Base-by-base conservation (phyloP, 768 basidiomycete genomes). In the Infundibulicybe gibba region DNA sequence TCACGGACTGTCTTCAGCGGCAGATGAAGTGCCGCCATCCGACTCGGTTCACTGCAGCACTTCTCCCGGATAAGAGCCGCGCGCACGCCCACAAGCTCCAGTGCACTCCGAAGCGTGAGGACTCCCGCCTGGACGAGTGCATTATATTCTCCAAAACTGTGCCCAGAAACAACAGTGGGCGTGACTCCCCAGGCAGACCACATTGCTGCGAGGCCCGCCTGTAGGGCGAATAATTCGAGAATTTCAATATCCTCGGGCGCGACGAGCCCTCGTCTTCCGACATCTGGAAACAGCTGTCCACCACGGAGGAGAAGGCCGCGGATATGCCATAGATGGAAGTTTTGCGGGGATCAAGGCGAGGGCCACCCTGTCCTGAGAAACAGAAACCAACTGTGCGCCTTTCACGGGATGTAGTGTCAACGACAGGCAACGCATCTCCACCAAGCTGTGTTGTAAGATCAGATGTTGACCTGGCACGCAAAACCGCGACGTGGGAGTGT, bases 341-440 rank as follows among this genome's bases (percentile, higher is more conserved):
- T 14, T 47, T 20, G 11, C 45, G 45, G 10, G 45, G 45, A 31
- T 47, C 45, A 41, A 41, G 20, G 12, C 45, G 45, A 10, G 37
- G 38, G n/a, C 45, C 39, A 21, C 45, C 45, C 45, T 47, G 45
- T 20, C 45, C 45, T 30, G 45, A 47, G 32, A 47, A 47, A 47
- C 45, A 47, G 14, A 47, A 47, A 15, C n/a, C 45, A 20, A 47
- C 38, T 15, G 37, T 21, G 30, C 39, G 39, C 30, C n/a, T 17
- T 40, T 34, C 20, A 47, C 21, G 32, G 12, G 16, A n/a, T 9
- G 45, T 21, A 14, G 45, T 15, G 31, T 17, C 10, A 9, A 17
- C 20, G 10, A 41, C 40, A 15, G 11, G 14, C 16, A 21, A 15
- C 30, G 32, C 13, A n/a, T 21, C 16, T 10, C 40, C 40, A 9